Base-by-base conservation (phyloP, 306 rosid genomes). In the Vigna radiata region DNA sequence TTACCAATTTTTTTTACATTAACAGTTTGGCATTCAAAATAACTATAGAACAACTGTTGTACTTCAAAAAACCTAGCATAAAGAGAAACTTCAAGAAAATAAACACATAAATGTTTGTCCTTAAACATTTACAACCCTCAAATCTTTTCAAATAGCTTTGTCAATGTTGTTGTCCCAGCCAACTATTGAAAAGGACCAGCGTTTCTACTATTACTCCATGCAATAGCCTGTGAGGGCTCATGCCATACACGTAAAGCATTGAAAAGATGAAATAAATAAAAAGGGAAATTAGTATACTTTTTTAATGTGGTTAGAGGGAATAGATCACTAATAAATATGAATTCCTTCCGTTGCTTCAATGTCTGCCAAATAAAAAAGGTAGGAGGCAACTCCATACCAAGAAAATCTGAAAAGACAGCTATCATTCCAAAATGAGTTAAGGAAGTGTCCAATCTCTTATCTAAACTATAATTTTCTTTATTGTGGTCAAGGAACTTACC, bases 401-500 rank as follows among this genome's bases (percentile, higher is more conserved):
- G 16, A 53, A 19, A 50, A 72, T n/a, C 29, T 37, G 13, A 5
- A 11, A 76, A 73, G 53, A 47, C 29, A 7, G 48, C 14, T 63
- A 54, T 33, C 55, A 65, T 80, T 33, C 2, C 46, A 76, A 65
- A 33, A 41, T 64, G 15, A 41, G 48, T 17, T 47, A 59, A 9
- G 15, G 29, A 52, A 4, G 6, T 70, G 73, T 69, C 64, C 50
- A 65, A 15, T 16, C 16, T 48, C 41, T 65, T 44, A 77, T 33
- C 46, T 52, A 59, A 76, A 53, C 47, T 21, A 39, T 4, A 44
- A 12, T 2, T 11, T 52, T 14, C 29, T 13, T 53, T 75, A 17
- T 12, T 23, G 9, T 75, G 75, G 18, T 4, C 29, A 43, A 53
- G 15, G 70, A 60, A 83, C 95, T 86, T 83, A 95, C 98, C 97